Evolutionary conservation across 2,329 filamentous ascomycete genomes (phyloP), one percentile per base, ranked within the genome.

Genomic region (Rosellinia necatrix): DNA sequence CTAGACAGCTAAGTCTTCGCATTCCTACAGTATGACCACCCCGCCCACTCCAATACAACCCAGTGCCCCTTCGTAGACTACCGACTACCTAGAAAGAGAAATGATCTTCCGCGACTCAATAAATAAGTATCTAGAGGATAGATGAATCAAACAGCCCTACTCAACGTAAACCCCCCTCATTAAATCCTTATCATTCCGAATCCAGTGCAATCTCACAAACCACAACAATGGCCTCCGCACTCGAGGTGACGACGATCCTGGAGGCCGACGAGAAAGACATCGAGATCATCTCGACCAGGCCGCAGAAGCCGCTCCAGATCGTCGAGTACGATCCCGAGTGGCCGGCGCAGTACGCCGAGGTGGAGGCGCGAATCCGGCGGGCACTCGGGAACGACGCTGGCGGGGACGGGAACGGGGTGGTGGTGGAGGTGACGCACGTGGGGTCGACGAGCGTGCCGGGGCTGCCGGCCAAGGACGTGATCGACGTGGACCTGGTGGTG

Each of bases 371-470:
- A 6, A 59, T 61, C 9, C 55, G 58, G n/a, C 29, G 43, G 34
- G 55, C 58, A 1, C 51, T 61, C 10, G 49, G 48, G 21, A 34
- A 53, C 25, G 38, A 48, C 3, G 51, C 13, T 8, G 2, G 58
- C 17, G 3, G 49, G 2, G 3, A 59, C n/a, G 42, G 59, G 29
- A 55, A 61, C 44, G 53, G 56, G 49, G 59, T 56, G 4, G 60
- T 57, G 2, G 60, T 57, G 2, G 54, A 49, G 22, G 57, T 62
- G 29, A n/a, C n/a, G 29, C 58, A 61, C 44, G 53, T 59, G 49
- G 59, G 59, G 4, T 62, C 59, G 2, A 62, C 59, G 2, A 57
- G 52, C 27, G 57, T 62, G 29, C 56, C 59, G 3, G 59, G 59
- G 3, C 21, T 62, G 8, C 25, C 57, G 12, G 59, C 59, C 7